Percentiles rank a stretch among this genome's conserved stretches.
Evolutionary conservation across 1,284 basidiomycete species (phyloP).

Genomic region (Cutaneotrichosporon mucoides): DNA sequence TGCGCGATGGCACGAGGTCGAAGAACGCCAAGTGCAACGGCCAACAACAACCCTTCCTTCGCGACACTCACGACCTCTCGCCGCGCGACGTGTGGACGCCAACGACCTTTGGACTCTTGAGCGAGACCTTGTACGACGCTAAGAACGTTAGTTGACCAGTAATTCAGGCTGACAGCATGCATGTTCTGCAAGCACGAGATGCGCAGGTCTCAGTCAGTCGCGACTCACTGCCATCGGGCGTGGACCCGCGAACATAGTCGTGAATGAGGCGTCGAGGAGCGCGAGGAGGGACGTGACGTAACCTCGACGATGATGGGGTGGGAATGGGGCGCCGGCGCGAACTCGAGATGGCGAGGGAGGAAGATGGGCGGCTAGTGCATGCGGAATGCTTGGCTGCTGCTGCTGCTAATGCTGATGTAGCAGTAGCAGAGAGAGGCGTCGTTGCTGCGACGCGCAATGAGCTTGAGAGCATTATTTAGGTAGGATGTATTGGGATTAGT

Average conservation of each 20-base stretch:
- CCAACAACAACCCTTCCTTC: neutral
- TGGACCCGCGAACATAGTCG: slow-evolving; percentile 40
- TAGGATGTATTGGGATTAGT: neutral
- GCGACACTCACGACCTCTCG: slow-evolving; percentile 58
- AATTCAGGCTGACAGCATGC: too few relatives aligned
- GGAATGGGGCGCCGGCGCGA: neutral
- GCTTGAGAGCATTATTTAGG: too few relatives aligned
- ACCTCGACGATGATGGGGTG: neutral
- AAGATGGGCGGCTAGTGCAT: too few relatives aligned
- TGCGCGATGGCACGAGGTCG: too few relatives aligned
- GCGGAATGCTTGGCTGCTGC: too few relatives aligned
- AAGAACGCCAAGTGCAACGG: too few relatives aligned
- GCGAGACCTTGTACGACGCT: slow-evolving; percentile 39
- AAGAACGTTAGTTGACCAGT: too few relatives aligned
- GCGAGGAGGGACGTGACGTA: neutral
- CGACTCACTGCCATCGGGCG: slow-evolving; percentile 18
- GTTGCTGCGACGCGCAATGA: too few relatives aligned
- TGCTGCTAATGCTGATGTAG: neutral
- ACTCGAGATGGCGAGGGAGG: neutral
- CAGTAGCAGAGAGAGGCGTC: neutral
- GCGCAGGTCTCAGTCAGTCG: too few relatives aligned
- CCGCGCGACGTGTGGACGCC: slow-evolving; percentile 72
- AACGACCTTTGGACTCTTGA: slow-evolving; percentile 54
- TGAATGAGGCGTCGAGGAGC: slow-evolving; percentile 11
- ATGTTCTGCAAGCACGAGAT: too few relatives aligned